phyloP scores from a whole-genome alignment of 2,329 filamentous ascomycete species.

The Fusarium mundagurra region DNA sequence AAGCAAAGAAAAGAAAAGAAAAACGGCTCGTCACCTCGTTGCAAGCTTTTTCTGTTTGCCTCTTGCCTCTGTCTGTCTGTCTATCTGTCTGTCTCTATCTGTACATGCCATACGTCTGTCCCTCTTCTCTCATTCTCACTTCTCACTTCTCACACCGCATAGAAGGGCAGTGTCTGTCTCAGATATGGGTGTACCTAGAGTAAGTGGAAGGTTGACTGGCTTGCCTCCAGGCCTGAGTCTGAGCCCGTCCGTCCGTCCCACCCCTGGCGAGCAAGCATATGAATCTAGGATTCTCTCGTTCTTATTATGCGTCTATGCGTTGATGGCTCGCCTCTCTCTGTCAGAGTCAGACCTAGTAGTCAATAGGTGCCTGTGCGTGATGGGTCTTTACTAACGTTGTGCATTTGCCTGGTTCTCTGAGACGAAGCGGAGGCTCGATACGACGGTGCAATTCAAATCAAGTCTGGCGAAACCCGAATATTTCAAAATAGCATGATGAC shows the following conservation, averaged over 20 bases:
- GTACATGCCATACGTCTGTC: neutral
- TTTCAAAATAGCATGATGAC: constrained; percentile 16
- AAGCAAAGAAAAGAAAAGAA: constrained; percentile 31
- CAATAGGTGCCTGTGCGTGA: neutral
- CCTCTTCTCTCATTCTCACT: neutral
- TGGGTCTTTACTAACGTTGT: constrained; percentile 15
- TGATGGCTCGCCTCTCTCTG: constrained; percentile 1
- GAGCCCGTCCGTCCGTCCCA: constrained; percentile 1
- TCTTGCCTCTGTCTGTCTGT: neutral
- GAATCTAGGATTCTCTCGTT: constrained; percentile 19
- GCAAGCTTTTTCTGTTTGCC: neutral
- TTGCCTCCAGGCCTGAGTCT: neutral
- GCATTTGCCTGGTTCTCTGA: constrained; percentile 1
- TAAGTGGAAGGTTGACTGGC: constrained; percentile 19
- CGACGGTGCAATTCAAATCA: constrained; percentile 24
- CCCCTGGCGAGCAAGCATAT: constrained; percentile 21
- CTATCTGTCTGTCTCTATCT: neutral
- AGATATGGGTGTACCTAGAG: constrained; percentile 24
- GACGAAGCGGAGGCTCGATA: constrained; percentile 29
- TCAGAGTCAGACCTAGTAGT: constrained; percentile 5
- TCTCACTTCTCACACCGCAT: constrained; percentile 23
- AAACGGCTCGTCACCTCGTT: constrained; percentile 27
- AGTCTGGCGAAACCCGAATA: constrained; percentile 30
- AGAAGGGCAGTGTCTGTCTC: constrained; percentile 23
- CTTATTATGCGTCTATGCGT: constrained; percentile 30